Evolutionary conservation across 1,139 yeast species (phyloP).

Genomic region (Kodamaea sp.): DNA sequence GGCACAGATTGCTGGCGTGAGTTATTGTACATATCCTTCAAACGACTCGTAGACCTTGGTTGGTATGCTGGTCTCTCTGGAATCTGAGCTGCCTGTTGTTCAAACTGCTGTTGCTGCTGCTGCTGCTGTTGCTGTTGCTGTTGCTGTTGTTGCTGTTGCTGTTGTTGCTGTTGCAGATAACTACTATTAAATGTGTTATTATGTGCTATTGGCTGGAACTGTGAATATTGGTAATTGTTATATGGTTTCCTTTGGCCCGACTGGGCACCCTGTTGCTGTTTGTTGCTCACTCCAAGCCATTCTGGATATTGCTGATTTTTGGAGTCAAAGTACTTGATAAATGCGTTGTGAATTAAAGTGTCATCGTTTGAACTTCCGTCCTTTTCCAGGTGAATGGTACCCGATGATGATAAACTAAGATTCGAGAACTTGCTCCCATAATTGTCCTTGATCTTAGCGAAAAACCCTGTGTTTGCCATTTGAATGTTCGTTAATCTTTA

Average conservation of each 20-base stretch:
- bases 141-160: constrained; percentile 12
- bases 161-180: constrained; percentile 16
- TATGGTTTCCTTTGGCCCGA: constrained; percentile 6
- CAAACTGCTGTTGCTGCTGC: constrained; percentile 5
- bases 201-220: constrained; percentile 29
- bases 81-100: neutral
- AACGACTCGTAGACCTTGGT: constrained; percentile 35
- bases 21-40: constrained; percentile 42
- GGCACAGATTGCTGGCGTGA: constrained; percentile 43
- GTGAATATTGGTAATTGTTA: constrained; percentile 12
- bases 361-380: constrained; percentile 40
- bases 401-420: constrained; percentile 26
- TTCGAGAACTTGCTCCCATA: constrained; percentile 34
- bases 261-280: constrained; percentile 10
- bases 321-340: constrained; percentile 37
- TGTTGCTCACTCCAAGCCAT: constrained; percentile 38
- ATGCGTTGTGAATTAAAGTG: constrained; percentile 45
- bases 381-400: constrained; percentile 23
- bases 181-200: constrained; percentile 22
- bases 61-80: constrained; percentile 20
- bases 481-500: neutral
- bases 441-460: constrained; percentile 37
- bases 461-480: constrained; percentile 20
- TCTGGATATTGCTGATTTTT: constrained; percentile 39
- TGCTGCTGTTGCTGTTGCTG: constrained; percentile 12